Percentiles rank a stretch among this genome's conserved stretches.
phyloP scores from a whole-genome alignment of 805 yeast species.

The Wickerhamiella nectarea region DNA sequence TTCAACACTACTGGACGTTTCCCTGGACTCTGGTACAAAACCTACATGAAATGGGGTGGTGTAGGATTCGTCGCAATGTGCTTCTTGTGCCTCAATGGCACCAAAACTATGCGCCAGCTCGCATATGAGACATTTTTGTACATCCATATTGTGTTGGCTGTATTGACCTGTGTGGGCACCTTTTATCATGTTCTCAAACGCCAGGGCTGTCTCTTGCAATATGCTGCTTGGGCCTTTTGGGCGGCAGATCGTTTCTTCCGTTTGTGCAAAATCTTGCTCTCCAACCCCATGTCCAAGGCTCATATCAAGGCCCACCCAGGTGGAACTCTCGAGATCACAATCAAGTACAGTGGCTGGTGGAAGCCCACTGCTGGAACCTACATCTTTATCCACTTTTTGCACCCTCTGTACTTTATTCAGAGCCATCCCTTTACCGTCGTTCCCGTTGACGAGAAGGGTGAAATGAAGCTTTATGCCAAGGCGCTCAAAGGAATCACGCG shows the following conservation, averaged over 20 bases:
- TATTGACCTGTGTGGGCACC: conserved; percentile 38
- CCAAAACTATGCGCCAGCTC: conserved; percentile 41
- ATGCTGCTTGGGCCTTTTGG: conserved; percentile 51
- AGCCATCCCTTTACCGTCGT: conserved; percentile 55
- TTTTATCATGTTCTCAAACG: conserved; percentile 40
- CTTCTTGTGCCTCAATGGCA: conserved; percentile 29
- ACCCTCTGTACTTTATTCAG: conserved; percentile 47
- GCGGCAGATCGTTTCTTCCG: conserved; percentile 47
- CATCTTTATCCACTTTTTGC: conserved; percentile 24
- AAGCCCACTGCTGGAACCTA: conserved; percentile 29
- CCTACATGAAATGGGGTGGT: conserved; percentile 21
- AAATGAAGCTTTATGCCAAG: conserved; percentile 5
- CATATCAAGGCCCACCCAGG: background rate
- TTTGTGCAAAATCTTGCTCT: conserved; percentile 32
- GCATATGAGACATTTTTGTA: conserved; percentile 46
- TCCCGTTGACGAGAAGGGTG: conserved; percentile 7
- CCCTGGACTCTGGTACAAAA: conserved; percentile 8
- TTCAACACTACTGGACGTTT: conserved; percentile 21
- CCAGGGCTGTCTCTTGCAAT: conserved; percentile 37
- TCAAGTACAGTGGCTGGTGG: conserved; percentile 10
- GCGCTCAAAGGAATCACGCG: conserved; percentile 7
- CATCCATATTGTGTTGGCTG: conserved; percentile 42
- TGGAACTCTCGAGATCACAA: conserved; percentile 7
- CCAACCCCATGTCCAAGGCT: conserved; percentile 6
- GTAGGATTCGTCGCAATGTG: conserved; percentile 20